Evolutionary conservation across 2,329 filamentous ascomycete genomes (phyloP), one percentile per base, ranked within the genome.

Genomic region (Xylaria sp.): DNA sequence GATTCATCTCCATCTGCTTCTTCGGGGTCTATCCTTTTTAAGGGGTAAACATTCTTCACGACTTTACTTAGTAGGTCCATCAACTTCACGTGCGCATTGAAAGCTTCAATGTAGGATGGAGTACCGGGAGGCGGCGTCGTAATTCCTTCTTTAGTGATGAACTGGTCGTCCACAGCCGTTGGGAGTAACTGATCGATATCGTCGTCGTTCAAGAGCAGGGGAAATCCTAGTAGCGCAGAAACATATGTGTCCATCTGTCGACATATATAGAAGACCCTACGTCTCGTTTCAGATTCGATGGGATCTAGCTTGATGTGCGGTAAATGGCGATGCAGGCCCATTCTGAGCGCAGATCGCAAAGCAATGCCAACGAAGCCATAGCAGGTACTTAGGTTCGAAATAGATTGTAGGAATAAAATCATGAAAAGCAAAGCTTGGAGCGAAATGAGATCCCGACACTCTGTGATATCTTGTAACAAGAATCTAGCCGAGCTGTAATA

Each of bases 311-410:
- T 85, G 63, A 87, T 85, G 56, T 91, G 88, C 13, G 89, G 83
- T 6, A 95, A 81, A 67, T 91, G 88, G 60, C 93, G 90, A 77
- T 96, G 93, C 30, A 95, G 82, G 8, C 93, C 93, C 80, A 95
- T 90, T 32, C 92, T 88, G 39, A 95, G 80, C n/a, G 91, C 89
- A 7, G 91, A 91, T 59, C 92, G 87, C 57, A 94, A 82, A 2
- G 91, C 92, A 73, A 95, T 91, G 7, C 92, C 92, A 56, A 95
- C 86, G 73, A 93, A 94, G 0, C 91, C 89, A 78, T 95, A 95
- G 76, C 92, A 95, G 10, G 89, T 91, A 76, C 90, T 92, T 34
- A 95, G 81, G 76, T 93, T 93, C 10, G 92, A 91, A 1, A 93
- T 92, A 2, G 91, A 89, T 75, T 96, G 93, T 0, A 95, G 84